Evolutionary conservation across 345 rosid species (phyloP).

Genomic region (Euphorbia lathyris): DNA sequence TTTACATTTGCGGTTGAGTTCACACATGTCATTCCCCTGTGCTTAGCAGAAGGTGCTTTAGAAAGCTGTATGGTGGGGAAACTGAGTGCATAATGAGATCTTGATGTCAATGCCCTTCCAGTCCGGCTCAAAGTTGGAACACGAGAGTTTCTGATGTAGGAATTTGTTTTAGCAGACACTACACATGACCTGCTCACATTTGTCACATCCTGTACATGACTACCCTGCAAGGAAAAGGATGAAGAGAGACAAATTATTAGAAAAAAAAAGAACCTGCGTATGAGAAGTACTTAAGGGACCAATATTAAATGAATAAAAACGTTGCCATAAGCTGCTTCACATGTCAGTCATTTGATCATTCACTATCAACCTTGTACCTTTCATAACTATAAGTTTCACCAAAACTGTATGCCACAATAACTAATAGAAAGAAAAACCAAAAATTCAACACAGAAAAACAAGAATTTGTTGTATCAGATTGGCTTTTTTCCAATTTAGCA

Average conservation of each 20-base stretch:
- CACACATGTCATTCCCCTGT: constrained; percentile 39
- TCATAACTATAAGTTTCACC: not conserved
- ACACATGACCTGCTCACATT: constrained; percentile 26
- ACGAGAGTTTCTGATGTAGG: constrained; percentile 26
- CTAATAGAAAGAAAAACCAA: too few species aligned
- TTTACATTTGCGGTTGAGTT: constrained; percentile 53
- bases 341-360: not conserved
- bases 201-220: constrained; percentile 20
- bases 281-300: not conserved
- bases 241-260: not conserved
- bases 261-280: not conserved
- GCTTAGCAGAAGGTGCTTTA: constrained; percentile 34
- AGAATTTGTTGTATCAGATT: not conserved
- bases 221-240: constrained; percentile 26
- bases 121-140: constrained; percentile 21
- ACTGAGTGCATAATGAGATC: constrained; percentile 41
- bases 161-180: constrained; percentile 17
- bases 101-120: constrained; percentile 43
- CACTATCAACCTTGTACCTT: not conserved
- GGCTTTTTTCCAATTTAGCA: not conserved
- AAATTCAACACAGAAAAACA: not conserved
- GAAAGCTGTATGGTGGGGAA: constrained; percentile 37
- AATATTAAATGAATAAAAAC: not conserved
- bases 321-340: not conserved
- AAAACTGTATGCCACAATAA: too few species aligned